These are phyloP conservation scores for Keithomyces neogunnii DNA, from an alignment of 2,329 filamentous ascomycete species.

Conservation along the genomic window DNA sequence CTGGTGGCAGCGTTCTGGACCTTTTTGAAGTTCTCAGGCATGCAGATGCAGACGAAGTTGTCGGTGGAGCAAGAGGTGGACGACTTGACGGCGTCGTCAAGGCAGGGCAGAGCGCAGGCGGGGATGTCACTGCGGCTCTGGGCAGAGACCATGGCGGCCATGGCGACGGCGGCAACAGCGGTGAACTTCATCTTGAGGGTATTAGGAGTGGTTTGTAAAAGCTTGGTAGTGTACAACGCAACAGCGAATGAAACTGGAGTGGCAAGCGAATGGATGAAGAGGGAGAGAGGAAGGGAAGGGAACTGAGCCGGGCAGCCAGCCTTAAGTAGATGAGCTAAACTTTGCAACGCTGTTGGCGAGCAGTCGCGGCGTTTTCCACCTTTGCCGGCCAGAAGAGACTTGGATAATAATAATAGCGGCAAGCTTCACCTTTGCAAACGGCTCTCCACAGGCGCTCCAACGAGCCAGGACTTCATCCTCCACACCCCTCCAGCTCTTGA, in stretches of 20 bases:
- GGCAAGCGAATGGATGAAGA: constrained; percentile 22
- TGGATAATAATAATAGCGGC: too few relatives aligned
- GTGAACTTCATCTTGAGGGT: constrained; percentile 29
- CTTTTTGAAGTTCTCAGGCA: constrained; percentile 17
- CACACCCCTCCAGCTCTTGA: neutral
- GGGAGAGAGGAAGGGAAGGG: constrained; percentile 4
- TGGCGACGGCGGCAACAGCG: constrained; percentile 23
- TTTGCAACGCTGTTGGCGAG: too few relatives aligned
- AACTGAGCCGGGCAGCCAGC: constrained; percentile 10
- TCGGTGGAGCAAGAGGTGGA: constrained; percentile 21
- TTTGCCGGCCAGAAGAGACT: too few relatives aligned
- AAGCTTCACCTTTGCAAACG: neutral
- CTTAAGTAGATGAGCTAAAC: constrained; percentile 21
- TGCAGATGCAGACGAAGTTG: constrained; percentile 27
- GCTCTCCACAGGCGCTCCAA: neutral
- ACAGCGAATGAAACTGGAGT: constrained; percentile 21
- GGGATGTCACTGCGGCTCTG: constrained; percentile 27
- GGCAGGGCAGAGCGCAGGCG: constrained; percentile 28
- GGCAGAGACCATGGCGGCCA: constrained; percentile 26
- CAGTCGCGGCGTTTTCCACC: too few relatives aligned
- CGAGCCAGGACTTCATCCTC: neutral
- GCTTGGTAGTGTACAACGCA: constrained; percentile 8
- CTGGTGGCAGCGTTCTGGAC: constrained; percentile 23
- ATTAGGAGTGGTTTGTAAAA: constrained; percentile 3
- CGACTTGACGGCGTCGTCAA: constrained; percentile 21